Evolutionary conservation across 1,284 basidiomycete genomes (phyloP), one percentile per base, ranked within the genome.

Genomic region (Trichosporon sp.): DNA sequence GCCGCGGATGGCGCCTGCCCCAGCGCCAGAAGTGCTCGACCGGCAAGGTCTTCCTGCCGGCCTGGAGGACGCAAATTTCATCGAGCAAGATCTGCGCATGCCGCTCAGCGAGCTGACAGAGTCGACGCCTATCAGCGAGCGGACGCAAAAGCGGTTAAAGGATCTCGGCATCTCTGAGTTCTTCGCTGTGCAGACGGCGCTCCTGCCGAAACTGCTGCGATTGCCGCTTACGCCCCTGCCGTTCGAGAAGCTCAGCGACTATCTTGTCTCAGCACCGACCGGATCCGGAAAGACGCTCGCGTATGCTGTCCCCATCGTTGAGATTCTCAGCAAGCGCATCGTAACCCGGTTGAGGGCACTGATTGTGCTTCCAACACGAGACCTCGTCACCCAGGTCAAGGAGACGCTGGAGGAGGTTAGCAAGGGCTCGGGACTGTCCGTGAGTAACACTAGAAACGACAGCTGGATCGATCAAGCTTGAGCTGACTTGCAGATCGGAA

Each of bases 271-370:
- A 5, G 96, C 96, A 1, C 96, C 96, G 0, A 99, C 95, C 0
- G 95, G 95, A 32, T 95, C 92, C 70, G 95, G 95, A 0, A 99
- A 99, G 82, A 99, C 95, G 0, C 84, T 99, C 21, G 91, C 93
- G 13, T 99, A 99, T 79, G 89, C 89, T 4, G 82, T 98, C 19
- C 95, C 95, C 1, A 91, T 98, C 60, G 84, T 97, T 29, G 92
- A 98, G 89, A 83, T 88, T 8, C 82, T 96, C 13, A 86, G 89
- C 2, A 77, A 83, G 0, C 84, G 92, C 52, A 82, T 91, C 19
- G 85, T 95, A 7, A 92, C 90, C 0, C 86, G 91, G 31, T 80
- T 99, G 13, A 85, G 96, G n/a, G 95, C 95, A 0, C 84, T 99
- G 4, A 84, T 99, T 44, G 89, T 99, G 2, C 82, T 99, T 0